Base-by-base conservation (phyloP, 2,329 filamentous ascomycete species). In the Alternaria viburni region DNA sequence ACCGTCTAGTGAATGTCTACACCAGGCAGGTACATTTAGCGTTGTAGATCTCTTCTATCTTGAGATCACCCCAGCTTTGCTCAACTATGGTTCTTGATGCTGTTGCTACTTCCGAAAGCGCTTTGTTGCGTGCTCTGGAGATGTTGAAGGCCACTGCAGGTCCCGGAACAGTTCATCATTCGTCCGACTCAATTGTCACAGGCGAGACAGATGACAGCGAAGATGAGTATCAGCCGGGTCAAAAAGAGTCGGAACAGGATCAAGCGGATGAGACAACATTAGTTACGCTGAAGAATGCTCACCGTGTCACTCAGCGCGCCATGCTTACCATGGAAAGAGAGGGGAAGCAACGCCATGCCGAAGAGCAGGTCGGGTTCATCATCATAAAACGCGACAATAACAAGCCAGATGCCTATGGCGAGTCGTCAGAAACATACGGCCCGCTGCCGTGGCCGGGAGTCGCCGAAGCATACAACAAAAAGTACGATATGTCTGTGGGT, bases 341-440 rank as follows among this genome's bases (percentile, higher is more conserved):
- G 11, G 54, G 21, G 19, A 57, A 52, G 7, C 55, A 49, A 19
- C 56, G 30, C 13, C 12, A 50, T 23, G 26, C 44, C 7, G 51
- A 63, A 2, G 60, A 64, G 11, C 64, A 70, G 59, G 56, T 64
- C 15, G 19, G 50, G 25, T 69, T 67, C 30, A 54, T 67, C 25
- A 67, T 67, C 15, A 13, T 61, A 7, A 56, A 50, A 6, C 68
- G 66, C n/a, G 64, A 70, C 49, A 66, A 69, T 44, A 59, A 59
- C 19, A 54, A 62, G 23, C 64, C 64, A 10, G 36, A 67, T 46
- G 44, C 64, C 13, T 64, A 58, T 32, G 57, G 64, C 13, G 19
- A 30, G 9, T 12, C n/a, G n/a, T 70, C 68, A 5, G 62, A 41
- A 11, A 69, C 62, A 4, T 8, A 58, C 26, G 59, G 59, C 1